Percentiles rank a stretch among this genome's conserved stretches.
Conservation (phyloP, 768 basidiomycete species). For the Kwoniella newhampshirensis region DNA sequence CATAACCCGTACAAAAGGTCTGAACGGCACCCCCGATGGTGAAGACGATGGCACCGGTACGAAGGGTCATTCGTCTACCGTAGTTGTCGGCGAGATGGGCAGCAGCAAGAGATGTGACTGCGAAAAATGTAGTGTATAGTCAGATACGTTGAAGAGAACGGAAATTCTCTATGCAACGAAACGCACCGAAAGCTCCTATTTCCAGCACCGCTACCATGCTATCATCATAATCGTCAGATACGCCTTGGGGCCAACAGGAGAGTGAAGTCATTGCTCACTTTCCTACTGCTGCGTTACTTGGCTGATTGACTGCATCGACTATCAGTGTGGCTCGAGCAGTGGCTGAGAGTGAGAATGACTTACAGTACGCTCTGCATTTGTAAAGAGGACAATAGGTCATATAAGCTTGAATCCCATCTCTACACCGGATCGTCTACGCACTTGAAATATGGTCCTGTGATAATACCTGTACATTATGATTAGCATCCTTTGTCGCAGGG, state of each 20-base stretch:
- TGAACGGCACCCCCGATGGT: conserved; percentile 83
- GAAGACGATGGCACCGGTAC: conserved; percentile 78
- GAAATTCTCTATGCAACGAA: neutral
- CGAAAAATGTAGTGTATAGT: neutral
- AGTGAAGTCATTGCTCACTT: conserved; percentile 54
- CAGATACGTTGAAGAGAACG: neutral
- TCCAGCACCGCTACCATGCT: conserved; percentile 90
- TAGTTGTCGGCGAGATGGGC: conserved; percentile 83
- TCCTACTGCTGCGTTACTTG: conserved; percentile 72
- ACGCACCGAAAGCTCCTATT: conserved; percentile 81
- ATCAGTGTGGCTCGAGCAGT: too few species aligned
- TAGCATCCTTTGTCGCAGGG: too few species aligned
- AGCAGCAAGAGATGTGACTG: conserved; percentile 85
- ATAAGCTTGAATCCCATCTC: neutral
- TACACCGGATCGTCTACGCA: conserved; percentile 14
- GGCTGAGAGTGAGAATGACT: neutral
- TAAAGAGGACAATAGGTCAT: neutral
- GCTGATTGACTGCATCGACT: conserved; percentile 61
- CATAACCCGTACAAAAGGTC: conserved; percentile 72
- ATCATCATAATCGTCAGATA: neutral
- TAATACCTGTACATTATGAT: conserved; percentile 74
- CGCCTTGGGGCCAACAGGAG: neutral
- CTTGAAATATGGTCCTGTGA: conserved; percentile 59
- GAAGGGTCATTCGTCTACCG: conserved; percentile 79
- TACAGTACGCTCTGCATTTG: conserved; percentile 14